Percentiles rank a stretch among this genome's conserved stretches.
Evolutionary conservation across 331 rosid genomes (phyloP).

Genomic region (Quercus lobata): DNA sequence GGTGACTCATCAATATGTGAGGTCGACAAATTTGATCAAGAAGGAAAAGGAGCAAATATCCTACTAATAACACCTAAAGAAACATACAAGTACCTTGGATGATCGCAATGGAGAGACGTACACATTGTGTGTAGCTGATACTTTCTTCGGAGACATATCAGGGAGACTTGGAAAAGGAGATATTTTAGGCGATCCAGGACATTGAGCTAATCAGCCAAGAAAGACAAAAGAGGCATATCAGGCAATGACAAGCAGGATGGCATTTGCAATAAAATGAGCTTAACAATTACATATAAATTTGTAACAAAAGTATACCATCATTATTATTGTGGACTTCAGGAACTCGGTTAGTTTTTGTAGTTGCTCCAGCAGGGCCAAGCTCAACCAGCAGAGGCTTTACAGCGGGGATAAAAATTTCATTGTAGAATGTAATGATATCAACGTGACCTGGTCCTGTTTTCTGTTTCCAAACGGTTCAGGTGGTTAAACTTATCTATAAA

Average conservation of each 20-base stretch:
- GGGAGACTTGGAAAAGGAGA: slow-evolving; percentile 90
- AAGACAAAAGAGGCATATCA: slow-evolving; percentile 9
- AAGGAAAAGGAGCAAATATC: neutral
- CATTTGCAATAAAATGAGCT: neutral
- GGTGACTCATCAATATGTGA: neutral
- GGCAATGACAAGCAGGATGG: slow-evolving; percentile 19
- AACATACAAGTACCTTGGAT: slow-evolving; percentile 63
- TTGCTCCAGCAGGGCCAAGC: slow-evolving; percentile 69
- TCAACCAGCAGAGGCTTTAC: slow-evolving; percentile 82
- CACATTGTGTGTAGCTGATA: slow-evolving; percentile 88
- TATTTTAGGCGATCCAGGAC: slow-evolving; percentile 90
- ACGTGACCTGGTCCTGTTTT: slow-evolving; percentile 79
- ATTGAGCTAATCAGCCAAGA: slow-evolving; percentile 49
- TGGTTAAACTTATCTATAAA: slow-evolving; percentile 18
- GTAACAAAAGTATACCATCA: slow-evolving; percentile 49
- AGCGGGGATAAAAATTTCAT: slow-evolving; percentile 73
- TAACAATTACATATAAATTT: neutral
- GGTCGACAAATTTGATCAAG: neutral
- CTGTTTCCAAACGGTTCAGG: slow-evolving; percentile 43
- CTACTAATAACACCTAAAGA: neutral
- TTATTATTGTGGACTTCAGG: slow-evolving; percentile 60
- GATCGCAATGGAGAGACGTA: slow-evolving; percentile 91
- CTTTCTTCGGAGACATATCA: slow-evolving; percentile 97
- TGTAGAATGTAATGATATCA: slow-evolving; percentile 81
- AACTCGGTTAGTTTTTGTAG: slow-evolving; percentile 37